Conservation (phyloP, 192 early-diverging fungal species). For the Linnemannia exigua region DNA sequence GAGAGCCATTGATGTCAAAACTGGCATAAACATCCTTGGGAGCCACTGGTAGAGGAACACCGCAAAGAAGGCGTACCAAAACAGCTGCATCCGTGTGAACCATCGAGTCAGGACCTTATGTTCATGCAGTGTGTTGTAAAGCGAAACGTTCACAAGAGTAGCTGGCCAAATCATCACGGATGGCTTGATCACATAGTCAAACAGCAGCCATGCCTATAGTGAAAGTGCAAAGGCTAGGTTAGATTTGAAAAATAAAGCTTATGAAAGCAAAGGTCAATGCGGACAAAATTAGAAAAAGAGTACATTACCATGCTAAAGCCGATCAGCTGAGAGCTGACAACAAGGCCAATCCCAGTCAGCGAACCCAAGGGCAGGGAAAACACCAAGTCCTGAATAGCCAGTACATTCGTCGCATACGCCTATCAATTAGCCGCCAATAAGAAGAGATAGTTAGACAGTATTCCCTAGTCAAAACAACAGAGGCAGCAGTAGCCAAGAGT, state of each 20-base stretch:
- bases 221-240: neutral
- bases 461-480: neutral
- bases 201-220: constrained; percentile 42
- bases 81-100: constrained; percentile 59
- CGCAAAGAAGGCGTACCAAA: constrained; percentile 61
- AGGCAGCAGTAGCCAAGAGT: too few species aligned
- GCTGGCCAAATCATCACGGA: constrained; percentile 91
- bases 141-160: constrained; percentile 69
- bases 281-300: neutral
- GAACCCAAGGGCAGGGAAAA: constrained; percentile 26
- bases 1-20: constrained; percentile 52
- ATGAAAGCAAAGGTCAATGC: neutral
- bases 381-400: constrained; percentile 42
- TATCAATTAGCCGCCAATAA: neutral
- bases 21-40: constrained; percentile 53
- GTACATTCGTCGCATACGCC: constrained; percentile 49
- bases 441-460: neutral
- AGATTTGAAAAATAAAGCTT: neutral
- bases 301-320: constrained; percentile 51
- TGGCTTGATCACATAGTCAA: constrained; percentile 84
- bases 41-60: constrained; percentile 70
- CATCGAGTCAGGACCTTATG: constrained; percentile 49
- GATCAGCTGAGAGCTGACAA: constrained; percentile 45
- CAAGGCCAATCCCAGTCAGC: constrained; percentile 33
- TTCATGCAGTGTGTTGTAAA: constrained; percentile 63